Evolutionary conservation across 1,139 yeast species (phyloP), one percentile per base, ranked within the genome.

Genomic region (Nakaseomyces bracarensis): DNA sequence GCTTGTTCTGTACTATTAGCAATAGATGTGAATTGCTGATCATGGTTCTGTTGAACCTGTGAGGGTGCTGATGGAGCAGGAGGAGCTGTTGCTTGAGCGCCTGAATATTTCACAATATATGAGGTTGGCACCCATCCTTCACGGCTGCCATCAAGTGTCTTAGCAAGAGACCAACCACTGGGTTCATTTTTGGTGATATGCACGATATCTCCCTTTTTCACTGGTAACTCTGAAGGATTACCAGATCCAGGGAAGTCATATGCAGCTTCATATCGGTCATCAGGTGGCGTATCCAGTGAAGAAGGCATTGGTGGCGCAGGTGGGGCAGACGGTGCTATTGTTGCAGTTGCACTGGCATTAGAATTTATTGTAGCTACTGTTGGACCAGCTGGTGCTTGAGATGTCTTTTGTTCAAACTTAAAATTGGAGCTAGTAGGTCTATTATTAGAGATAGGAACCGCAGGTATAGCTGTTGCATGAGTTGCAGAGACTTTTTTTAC

Each of bases 121-220:
- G 93, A 84, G 25, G 93, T 82, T 10, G 99, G 99, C 9, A 94
- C 91, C 98, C 98, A 93, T 3, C 98, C 99, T 63, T 89, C 95
- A 44, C 69, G 75, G 1, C 80, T 60, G 38, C 83, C 91, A 54
- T 83, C 89, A 47, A 81, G 63, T 16, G 77, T 70, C 60, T 82
- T 84, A 4, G 87, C 96, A 47, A 91, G 69, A 50, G 95, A 89
- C 97, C 97, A 89, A 3, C 96, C 97, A 55, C 85, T 85, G 27
- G 77, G 74, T 49, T 79, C 84, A 49, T 79, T 74, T 54, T 72
- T 77, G 6, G 81, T 69, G 37, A 89, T 77, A 47, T 79, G 77
- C 33, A 89, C 79, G 37, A 85, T 66, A 39, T 84, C 83, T 48
- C 83, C 95, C 54, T 81, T 82, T 14, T 71, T 65, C 40, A 91